These are phyloP conservation scores for Aspergillus alliaceus DNA, from an alignment of 2,329 filamentous ascomycete species.

Conservation along the genomic window DNA sequence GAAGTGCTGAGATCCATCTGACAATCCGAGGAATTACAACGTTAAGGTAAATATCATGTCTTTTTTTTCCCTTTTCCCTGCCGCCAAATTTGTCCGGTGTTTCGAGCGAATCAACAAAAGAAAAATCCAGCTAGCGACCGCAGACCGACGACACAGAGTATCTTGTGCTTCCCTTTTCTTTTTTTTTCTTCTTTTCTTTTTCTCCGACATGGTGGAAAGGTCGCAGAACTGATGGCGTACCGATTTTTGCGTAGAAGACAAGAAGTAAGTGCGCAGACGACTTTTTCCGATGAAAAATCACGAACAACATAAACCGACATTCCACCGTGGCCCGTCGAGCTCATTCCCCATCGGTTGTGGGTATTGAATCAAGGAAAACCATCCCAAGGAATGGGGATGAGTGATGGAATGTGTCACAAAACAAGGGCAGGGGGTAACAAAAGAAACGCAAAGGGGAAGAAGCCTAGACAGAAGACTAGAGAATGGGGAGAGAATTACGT, in stretches of 20 bases:
- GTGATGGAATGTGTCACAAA: constrained; percentile 21
- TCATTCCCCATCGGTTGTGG: constrained; percentile 33
- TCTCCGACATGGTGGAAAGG: constrained; percentile 28
- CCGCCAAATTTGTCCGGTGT: constrained; percentile 41
- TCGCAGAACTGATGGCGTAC: constrained; percentile 35
- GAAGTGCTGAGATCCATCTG: constrained; percentile 43
- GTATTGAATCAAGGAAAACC: constrained; percentile 29
- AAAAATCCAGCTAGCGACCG: constrained; percentile 40
- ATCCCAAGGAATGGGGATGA: constrained; percentile 35
- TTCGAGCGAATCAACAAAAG: constrained; percentile 41
- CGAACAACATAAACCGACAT: constrained; percentile 36
- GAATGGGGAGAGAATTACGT: constrained; percentile 15
- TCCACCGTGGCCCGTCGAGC: constrained; percentile 37
- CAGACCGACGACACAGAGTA: constrained; percentile 34
- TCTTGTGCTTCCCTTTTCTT: constrained; percentile 15
- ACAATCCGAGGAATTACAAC: constrained; percentile 48
- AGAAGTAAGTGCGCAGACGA: constrained; percentile 35
- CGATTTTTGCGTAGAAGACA: constrained; percentile 36
- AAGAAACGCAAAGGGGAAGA: constrained; percentile 13
- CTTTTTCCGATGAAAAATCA: constrained; percentile 26
- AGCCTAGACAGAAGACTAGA: constrained; percentile 21
- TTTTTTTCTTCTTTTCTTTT: constrained; percentile 6
- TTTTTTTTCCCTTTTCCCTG: constrained; percentile 40
- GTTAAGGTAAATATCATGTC: constrained; percentile 32
- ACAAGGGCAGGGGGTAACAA: constrained; percentile 12